These are phyloP conservation scores for Allodekkera sacchari DNA, from an alignment of 805 yeast genomes.

Conservation along the genomic window DNA sequence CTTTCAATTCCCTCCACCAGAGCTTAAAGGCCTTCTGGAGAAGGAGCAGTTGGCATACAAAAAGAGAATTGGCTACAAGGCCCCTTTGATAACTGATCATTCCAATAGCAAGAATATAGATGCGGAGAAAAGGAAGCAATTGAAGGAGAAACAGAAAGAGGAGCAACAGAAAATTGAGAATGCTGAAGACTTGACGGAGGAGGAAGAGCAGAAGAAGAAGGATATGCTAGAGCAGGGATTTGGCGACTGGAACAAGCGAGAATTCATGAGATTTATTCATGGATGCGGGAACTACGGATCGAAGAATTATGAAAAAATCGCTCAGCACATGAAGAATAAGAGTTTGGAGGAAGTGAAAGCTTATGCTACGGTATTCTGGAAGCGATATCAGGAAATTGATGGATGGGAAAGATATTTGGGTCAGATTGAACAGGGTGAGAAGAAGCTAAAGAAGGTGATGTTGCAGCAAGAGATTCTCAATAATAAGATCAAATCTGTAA, in stretches of 20 bases:
- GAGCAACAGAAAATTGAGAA: conserved; percentile 50
- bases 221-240: conserved; percentile 49
- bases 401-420: conserved; percentile 63
- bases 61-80: conserved; percentile 50
- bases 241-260: conserved; percentile 65
- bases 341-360: conserved; percentile 48
- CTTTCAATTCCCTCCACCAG: conserved; percentile 63
- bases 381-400: conserved; percentile 47
- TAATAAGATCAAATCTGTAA: conserved; percentile 41
- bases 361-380: conserved; percentile 61
- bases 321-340: conserved; percentile 49
- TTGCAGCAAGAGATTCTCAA: conserved; percentile 50
- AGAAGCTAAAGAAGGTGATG: conserved; percentile 46
- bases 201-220: conserved; percentile 49
- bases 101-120: conserved; percentile 9
- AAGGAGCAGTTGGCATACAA: conserved; percentile 61
- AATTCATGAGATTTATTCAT: conserved; percentile 63
- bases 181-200: conserved; percentile 53
- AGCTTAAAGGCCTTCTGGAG: conserved; percentile 42
- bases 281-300: conserved; percentile 64
- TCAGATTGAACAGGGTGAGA: conserved; percentile 70
- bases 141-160: conserved; percentile 28
- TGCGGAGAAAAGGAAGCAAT: conserved; percentile 12
- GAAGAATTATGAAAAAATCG: conserved; percentile 37
- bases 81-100: conserved; percentile 30